Base-by-base conservation (phyloP, 352 stramenopile species). In the Phytophthora europaea region DNA sequence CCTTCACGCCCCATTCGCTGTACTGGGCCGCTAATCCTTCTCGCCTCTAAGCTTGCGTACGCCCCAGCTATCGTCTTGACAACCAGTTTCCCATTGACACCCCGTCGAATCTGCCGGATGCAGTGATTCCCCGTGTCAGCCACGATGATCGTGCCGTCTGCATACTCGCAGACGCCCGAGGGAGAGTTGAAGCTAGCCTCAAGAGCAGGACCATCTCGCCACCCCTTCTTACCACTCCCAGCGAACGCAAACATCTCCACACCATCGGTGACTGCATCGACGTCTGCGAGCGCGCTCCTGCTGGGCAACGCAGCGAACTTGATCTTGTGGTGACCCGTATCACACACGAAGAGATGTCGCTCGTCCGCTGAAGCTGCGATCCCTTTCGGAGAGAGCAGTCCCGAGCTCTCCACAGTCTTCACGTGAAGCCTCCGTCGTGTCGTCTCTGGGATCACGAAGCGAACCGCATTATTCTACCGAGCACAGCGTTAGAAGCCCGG, bases 121-220 rank as follows among this genome's bases (percentile, higher is more conserved):
- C 81, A 90, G 71, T 87, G 81, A 54, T 90, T 89, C 22, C 81
- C 83, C 3, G 83, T 84, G 50, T 89, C 83, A 12, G 75, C 71
- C 13, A 88, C 75, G 43, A 82, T 60, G 34, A 90, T 80, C 15
- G 77, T 73, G 36, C 78, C 69, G 31, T 88, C 78, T 12, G 36
- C 47, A 34, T 71, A 65, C 63, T 88, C 79, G 22, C 81, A 88
- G 7, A 89, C 63, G 1, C 69, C 75, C 0, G 70, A 50, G 0
- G 83, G 83, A 1, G 76, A 68, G 18, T 89, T 84, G 67, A 89
- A 90, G 56, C 69, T 76, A 13, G 70, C 67, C 12, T 81, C 75
- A 3, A 70, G 43, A 43, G 84, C 81, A 50, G 69, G 61, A 18
- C 83, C 83, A 48, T 90, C 83, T 6, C 65, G 61, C 72, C 76